A percentile compares a stretch with the other conserved stretches of the same genome.
Conservation (phyloP, 768 basidiomycete genomes). For the Pisolithus albus region DNA sequence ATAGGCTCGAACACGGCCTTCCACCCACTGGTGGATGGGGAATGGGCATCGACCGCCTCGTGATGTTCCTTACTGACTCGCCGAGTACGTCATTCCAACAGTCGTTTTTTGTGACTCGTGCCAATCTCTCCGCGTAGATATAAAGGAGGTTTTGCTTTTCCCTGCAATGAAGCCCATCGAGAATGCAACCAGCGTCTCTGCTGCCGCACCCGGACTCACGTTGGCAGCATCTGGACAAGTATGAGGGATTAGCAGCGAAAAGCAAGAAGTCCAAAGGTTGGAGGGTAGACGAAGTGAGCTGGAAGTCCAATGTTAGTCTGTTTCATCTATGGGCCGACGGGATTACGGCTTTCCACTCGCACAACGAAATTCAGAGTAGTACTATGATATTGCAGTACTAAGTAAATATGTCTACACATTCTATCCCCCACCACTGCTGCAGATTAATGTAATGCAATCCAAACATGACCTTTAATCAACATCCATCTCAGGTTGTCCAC, state of each 20-base stretch:
- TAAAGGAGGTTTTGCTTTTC: constrained; percentile 96
- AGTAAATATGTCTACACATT: constrained; percentile 3
- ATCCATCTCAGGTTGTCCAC: constrained; percentile 72
- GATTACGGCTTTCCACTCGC: too few species aligned
- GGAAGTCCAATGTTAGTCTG: too few species aligned
- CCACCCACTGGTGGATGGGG: constrained; percentile 99
- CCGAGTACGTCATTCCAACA: constrained; percentile 50
- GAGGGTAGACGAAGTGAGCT: too few species aligned
- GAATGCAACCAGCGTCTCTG: constrained; percentile 31
- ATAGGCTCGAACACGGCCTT: constrained; percentile 89
- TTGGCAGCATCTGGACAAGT: constrained; percentile 17
- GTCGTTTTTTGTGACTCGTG: constrained; percentile 1
- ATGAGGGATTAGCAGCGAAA: not conserved
- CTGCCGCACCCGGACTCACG: constrained; percentile 14
- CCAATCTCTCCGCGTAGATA: constrained; percentile 45
- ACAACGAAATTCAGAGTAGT: constrained; percentile 20
- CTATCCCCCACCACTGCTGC: not conserved
- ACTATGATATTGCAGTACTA: constrained; percentile 4
- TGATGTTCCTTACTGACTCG: constrained; percentile 99
- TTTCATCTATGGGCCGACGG: too few species aligned
- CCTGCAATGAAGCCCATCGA: constrained; percentile 93
- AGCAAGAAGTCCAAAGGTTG: too few species aligned
- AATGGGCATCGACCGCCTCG: constrained; percentile 88
- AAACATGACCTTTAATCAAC: constrained; percentile 49
- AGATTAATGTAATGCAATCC: not conserved